These are phyloP conservation scores for Protea cynaroides DNA, from an alignment of 164 flowering plant species.

Conservation along the genomic window DNA sequence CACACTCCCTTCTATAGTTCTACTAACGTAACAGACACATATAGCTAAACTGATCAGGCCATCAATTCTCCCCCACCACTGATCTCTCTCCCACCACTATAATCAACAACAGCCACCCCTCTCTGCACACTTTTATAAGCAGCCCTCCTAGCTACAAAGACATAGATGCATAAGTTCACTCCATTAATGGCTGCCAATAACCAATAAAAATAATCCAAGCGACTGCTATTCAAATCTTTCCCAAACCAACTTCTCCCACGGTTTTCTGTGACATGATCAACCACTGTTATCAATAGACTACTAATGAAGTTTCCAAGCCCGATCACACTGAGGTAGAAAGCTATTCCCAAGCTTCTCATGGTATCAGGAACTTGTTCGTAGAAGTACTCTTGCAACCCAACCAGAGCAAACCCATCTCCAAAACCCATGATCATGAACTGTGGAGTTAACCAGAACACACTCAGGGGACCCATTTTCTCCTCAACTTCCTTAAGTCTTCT, in stretches of 20 bases:
- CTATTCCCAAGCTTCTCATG: constrained; percentile 71
- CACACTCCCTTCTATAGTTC: no score
- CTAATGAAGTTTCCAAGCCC: constrained; percentile 56
- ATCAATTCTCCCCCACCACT: constrained; percentile 3
- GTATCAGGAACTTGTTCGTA: constrained; percentile 74
- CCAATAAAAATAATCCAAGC: constrained; percentile 66
- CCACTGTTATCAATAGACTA: constrained; percentile 42
- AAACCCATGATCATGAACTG: constrained; percentile 48
- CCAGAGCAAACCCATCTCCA: constrained; percentile 53
- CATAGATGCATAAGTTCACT: constrained; percentile 36
- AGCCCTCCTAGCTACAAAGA: constrained; percentile 38
- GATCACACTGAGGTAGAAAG: constrained; percentile 55
- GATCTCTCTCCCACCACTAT: constrained; percentile 12
- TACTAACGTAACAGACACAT: no score
- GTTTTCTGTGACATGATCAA: constrained; percentile 32
- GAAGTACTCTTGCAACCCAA: constrained; percentile 75
- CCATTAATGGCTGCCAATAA: constrained; percentile 38
- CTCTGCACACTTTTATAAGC: constrained; percentile 52
- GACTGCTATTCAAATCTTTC: constrained; percentile 46
- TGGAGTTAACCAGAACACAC: constrained; percentile 65
- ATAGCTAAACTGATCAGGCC: neutral
- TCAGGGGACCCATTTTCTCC: constrained; percentile 27
- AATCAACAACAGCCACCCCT: constrained; percentile 19
- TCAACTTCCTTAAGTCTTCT: constrained; percentile 27
- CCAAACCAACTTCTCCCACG: constrained; percentile 54